phyloP scores from a whole-genome alignment of 2,329 filamentous ascomycete genomes.

The Aspergillus pseudoviridinutans region DNA sequence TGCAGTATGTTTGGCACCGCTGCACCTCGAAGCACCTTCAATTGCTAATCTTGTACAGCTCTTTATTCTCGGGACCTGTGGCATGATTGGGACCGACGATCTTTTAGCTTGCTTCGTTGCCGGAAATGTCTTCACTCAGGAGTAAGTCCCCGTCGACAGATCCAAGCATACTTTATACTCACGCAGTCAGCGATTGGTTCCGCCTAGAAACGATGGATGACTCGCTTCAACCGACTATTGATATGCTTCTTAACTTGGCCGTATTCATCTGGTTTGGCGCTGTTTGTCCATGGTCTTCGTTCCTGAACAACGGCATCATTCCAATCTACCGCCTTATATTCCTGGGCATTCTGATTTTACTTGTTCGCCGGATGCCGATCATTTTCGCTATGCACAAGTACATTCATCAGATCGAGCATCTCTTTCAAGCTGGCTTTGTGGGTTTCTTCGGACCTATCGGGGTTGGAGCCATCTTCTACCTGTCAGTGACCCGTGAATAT shows the following conservation, averaged over 20 bases:
- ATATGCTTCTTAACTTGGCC: slow-evolving; percentile 86
- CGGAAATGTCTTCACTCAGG: slow-evolving; percentile 86
- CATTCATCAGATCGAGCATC: slow-evolving; percentile 74
- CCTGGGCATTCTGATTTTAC: slow-evolving; percentile 70
- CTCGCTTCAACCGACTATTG: slow-evolving; percentile 87
- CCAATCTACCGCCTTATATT: slow-evolving; percentile 68
- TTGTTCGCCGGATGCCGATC: slow-evolving; percentile 74
- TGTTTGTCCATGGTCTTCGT: slow-evolving; percentile 73
- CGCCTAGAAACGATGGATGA: slow-evolving; percentile 84
- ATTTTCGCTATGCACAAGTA: slow-evolving; percentile 68
- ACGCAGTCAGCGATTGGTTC: slow-evolving; percentile 70
- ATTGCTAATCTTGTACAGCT: slow-evolving; percentile 43
- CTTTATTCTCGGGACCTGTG: slow-evolving; percentile 82
- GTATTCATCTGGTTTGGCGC: slow-evolving; percentile 92
- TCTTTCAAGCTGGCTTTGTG: slow-evolving; percentile 74
- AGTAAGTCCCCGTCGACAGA: slow-evolving; percentile 43
- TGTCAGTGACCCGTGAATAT: slow-evolving; percentile 77
- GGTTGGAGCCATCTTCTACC: slow-evolving; percentile 84
- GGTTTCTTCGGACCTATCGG: slow-evolving; percentile 94
- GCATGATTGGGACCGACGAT: slow-evolving; percentile 83
- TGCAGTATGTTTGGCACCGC: slow-evolving; percentile 50
- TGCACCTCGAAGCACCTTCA: background rate
- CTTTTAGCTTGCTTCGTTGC: slow-evolving; percentile 90
- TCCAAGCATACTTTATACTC: background rate
- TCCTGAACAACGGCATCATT: slow-evolving; percentile 64